phyloP scores from a whole-genome alignment of 371 early-diverging fungal species.

The Mortierella polycephala region DNA sequence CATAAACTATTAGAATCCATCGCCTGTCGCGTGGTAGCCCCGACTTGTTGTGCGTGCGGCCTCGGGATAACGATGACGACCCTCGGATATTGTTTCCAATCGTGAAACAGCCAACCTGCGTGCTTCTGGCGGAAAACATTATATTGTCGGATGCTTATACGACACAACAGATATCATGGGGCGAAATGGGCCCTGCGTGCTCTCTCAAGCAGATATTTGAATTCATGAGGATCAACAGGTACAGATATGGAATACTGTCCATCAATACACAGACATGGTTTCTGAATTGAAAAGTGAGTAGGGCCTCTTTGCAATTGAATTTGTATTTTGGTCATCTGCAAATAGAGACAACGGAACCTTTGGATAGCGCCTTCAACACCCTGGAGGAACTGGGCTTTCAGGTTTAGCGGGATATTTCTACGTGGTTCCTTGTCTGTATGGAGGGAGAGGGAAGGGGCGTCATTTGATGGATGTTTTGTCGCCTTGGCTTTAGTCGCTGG shows the following conservation, averaged over 20 bases:
- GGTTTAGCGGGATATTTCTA: too few species aligned
- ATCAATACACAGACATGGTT: conserved; percentile 39
- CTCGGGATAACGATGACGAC: background rate
- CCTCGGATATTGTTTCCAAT: conserved; percentile 1
- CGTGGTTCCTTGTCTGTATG: too few species aligned
- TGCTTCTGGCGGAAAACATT: background rate
- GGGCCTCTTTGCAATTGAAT: too few species aligned
- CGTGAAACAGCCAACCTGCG: background rate
- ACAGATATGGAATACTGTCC: conserved; percentile 30
- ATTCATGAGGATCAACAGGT: conserved; percentile 33
- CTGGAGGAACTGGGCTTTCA: too few species aligned
- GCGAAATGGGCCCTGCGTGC: background rate
- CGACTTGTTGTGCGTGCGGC: background rate
- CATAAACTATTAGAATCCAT: background rate
- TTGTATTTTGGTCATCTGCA: too few species aligned
- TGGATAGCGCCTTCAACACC: too few species aligned
- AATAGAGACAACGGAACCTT: too few species aligned
- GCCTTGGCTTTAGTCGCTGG: too few species aligned
- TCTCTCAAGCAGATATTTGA: conserved; percentile 22
- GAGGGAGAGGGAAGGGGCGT: too few species aligned
- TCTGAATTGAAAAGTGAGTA: too few species aligned
- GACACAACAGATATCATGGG: background rate
- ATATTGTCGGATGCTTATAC: background rate
- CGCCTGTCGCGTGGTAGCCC: background rate
- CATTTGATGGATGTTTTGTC: too few species aligned